Percentiles rank a stretch among this genome's conserved stretches.
Conservation (phyloP, 129 eudicot genomes). For the Oenanthe sinensis region DNA sequence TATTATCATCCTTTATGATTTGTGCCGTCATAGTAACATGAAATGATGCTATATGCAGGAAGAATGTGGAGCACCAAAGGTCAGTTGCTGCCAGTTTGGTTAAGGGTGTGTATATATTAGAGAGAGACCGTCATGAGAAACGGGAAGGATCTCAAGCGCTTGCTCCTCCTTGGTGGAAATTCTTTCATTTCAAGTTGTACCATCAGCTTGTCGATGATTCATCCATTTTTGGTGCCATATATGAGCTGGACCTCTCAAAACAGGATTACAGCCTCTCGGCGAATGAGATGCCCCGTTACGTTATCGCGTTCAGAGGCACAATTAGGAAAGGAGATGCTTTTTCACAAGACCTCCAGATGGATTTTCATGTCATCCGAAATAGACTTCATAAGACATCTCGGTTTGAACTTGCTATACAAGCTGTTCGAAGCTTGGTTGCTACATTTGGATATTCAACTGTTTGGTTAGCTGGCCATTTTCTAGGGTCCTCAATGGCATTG, state of each 20-base stretch:
- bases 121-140: conserved; percentile 17
- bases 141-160: conserved; percentile 8
- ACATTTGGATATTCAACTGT: background rate
- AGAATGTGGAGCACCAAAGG: conserved; percentile 15
- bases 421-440: conserved; percentile 10
- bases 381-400: conserved; percentile 10
- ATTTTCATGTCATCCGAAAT: conserved; percentile 3
- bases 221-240: conserved; percentile 22
- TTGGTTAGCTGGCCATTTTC: conserved; percentile 31
- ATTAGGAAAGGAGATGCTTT: conserved; percentile 7
- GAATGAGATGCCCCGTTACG: conserved; percentile 10
- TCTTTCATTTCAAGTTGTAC: conserved; percentile 16
- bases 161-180: conserved; percentile 33
- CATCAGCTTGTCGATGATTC: conserved; percentile 13
- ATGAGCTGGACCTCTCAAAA: conserved; percentile 10
- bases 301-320: conserved; percentile 28
- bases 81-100: conserved; percentile 26
- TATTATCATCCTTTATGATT: background rate
- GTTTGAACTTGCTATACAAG: conserved; percentile 16
- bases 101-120: conserved; percentile 21
- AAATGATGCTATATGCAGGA: conserved; percentile 9
- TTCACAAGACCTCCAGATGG: conserved; percentile 11
- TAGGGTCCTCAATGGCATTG: conserved; percentile 25
- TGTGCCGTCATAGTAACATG: background rate
- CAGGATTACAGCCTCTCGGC: background rate